Percentiles rank a stretch among this genome's conserved stretches.
phyloP scores from a whole-genome alignment of 2,329 filamentous ascomycete genomes.

The Calcarisporium arbuscula region DNA sequence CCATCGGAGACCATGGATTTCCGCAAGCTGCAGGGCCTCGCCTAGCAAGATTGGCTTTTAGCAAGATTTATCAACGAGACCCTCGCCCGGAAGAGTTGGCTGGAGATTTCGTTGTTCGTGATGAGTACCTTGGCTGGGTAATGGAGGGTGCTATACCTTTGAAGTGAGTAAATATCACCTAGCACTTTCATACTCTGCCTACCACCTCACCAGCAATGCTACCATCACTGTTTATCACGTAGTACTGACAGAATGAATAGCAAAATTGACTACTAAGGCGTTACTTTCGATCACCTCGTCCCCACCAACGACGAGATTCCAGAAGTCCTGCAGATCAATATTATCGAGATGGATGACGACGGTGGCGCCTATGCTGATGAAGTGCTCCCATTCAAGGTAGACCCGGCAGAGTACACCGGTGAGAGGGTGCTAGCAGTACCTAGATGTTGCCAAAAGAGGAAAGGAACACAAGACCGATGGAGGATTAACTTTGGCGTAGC shows the following conservation, averaged over 20 bases:
- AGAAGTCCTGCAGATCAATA: conserved; percentile 36
- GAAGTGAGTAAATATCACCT: neutral
- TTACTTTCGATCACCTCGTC: conserved; percentile 35
- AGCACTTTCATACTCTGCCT: too few species aligned
- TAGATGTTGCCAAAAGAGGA: conserved; percentile 27
- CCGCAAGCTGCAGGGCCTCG: conserved; percentile 9
- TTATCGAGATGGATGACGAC: conserved; percentile 31
- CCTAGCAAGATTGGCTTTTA: neutral
- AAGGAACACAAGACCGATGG: conserved; percentile 6
- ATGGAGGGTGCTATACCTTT: neutral
- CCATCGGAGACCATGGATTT: neutral
- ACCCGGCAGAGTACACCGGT: conserved; percentile 29
- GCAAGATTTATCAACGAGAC: neutral
- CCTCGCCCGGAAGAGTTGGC: neutral
- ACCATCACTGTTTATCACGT: too few species aligned
- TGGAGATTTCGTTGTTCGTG: conserved; percentile 1
- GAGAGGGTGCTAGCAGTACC: conserved; percentile 33
- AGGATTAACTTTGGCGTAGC: too few species aligned
- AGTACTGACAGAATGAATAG: too few species aligned
- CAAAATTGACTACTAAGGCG: conserved; percentile 32
- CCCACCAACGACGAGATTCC: conserved; percentile 25
- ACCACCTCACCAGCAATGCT: too few species aligned
- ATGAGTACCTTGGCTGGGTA: conserved; percentile 5
- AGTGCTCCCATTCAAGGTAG: conserved; percentile 24
- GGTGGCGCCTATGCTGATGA: conserved; percentile 25